Evolutionary conservation across 768 basidiomycete species (phyloP).

Genomic region (Tricholoma flavovirens): DNA sequence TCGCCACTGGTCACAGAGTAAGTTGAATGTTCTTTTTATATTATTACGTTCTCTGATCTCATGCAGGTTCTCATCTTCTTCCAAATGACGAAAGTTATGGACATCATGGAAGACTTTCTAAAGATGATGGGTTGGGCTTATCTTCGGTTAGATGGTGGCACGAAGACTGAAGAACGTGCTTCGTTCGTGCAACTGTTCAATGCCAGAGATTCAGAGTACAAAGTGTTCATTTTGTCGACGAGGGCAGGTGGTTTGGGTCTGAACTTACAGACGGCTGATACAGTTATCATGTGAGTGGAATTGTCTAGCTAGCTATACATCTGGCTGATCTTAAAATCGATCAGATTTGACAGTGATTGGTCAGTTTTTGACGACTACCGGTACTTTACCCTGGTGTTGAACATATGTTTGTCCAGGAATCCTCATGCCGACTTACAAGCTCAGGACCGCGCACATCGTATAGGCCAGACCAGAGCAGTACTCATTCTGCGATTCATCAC

Average conservation of each 20-base stretch:
- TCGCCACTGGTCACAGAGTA: slow-evolving; percentile 85
- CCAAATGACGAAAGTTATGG: slow-evolving; percentile 99
- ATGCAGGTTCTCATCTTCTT: slow-evolving; percentile 93
- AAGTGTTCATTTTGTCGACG: slow-evolving; percentile 91
- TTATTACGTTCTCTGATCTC: slow-evolving; percentile 1
- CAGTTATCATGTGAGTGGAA: slow-evolving; percentile 80
- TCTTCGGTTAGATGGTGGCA: slow-evolving; percentile 92
- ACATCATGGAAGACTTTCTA: slow-evolving; percentile 94
- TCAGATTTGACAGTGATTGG: slow-evolving; percentile 78
- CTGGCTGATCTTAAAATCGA: not conserved
- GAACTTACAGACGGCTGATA: slow-evolving; percentile 95
- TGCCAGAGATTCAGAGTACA: slow-evolving; percentile 79
- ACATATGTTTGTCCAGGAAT: slow-evolving; percentile 51
- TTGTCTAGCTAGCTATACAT: not conserved
- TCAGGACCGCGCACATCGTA: slow-evolving; percentile 99
- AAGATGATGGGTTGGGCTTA: slow-evolving; percentile 83
- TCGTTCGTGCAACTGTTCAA: slow-evolving; percentile 84
- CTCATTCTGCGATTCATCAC: slow-evolving; percentile 96
- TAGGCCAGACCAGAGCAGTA: slow-evolving; percentile 97
- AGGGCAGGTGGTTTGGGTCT: slow-evolving; percentile 90
- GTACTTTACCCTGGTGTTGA: not conserved
- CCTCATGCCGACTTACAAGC: slow-evolving; percentile 99
- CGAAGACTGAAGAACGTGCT: slow-evolving; percentile 93
- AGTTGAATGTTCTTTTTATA: slow-evolving; percentile 14
- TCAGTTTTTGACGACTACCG: slow-evolving; percentile 16